Evolutionary conservation across 2,329 filamentous ascomycete species (phyloP).

Genomic region (Akanthomyces dipterigenus): DNA sequence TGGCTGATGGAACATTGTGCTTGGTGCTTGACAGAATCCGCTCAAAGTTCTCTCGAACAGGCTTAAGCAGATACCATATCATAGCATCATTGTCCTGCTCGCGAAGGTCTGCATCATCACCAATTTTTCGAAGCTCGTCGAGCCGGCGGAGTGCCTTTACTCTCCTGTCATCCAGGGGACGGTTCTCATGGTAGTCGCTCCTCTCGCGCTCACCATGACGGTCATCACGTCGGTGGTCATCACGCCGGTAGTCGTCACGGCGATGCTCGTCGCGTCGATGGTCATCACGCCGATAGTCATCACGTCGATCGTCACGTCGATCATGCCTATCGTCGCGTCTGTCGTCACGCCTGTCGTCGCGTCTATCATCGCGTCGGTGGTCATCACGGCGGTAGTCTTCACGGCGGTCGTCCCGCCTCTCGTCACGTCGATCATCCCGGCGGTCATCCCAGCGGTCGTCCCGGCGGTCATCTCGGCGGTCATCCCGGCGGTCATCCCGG

Average conservation of each 20-base stretch:
- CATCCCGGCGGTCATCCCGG: slow-evolving; percentile 18
- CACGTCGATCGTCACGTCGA: slow-evolving; percentile 13
- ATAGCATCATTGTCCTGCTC: slow-evolving; percentile 39
- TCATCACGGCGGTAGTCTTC: too few species aligned
- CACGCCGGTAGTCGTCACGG: slow-evolving; percentile 13
- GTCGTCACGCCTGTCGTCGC: slow-evolving; percentile 21
- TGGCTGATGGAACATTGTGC: slow-evolving; percentile 55
- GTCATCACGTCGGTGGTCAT: slow-evolving; percentile 8
- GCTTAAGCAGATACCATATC: slow-evolving; percentile 46
- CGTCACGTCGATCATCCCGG: slow-evolving; percentile 17
- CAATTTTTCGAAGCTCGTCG: slow-evolving; percentile 38
- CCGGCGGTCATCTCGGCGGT: slow-evolving; percentile 13
- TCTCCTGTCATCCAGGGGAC: slow-evolving; percentile 33
- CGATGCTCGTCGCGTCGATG: slow-evolving; percentile 11
- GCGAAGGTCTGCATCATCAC: slow-evolving; percentile 44
- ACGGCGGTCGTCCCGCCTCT: slow-evolving; percentile 16
- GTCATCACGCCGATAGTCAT: slow-evolving; percentile 8
- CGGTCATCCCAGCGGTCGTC: slow-evolving; percentile 16
- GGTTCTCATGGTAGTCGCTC: slow-evolving; percentile 20
- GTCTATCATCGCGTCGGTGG: slow-evolving; percentile 21
- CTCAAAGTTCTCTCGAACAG: slow-evolving; percentile 54
- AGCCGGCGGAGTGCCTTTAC: slow-evolving; percentile 34
- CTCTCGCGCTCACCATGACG: slow-evolving; percentile 18
- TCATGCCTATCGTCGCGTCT: slow-evolving; percentile 18
- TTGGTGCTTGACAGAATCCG: slow-evolving; percentile 54